These are phyloP conservation scores for Oryza australiensis DNA, from an alignment of 176 grass and related monocot species.

Conservation along the genomic window DNA sequence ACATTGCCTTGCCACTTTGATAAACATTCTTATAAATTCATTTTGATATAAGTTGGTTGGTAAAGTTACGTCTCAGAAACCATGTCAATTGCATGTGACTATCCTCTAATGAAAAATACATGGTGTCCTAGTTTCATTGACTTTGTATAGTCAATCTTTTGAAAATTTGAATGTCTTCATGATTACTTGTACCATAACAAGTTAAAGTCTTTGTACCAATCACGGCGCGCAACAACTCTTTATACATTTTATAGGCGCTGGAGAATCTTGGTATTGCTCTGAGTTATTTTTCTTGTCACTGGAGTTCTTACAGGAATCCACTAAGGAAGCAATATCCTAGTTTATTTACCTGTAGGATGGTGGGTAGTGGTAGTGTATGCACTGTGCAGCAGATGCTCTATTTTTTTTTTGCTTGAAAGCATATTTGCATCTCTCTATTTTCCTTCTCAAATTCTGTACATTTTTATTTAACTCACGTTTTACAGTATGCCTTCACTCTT, in stretches of 20 bases:
- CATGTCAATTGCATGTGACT: not conserved
- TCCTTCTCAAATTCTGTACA: not conserved
- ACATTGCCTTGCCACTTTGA: not conserved
- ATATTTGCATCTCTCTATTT: not conserved
- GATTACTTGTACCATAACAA: too few species aligned
- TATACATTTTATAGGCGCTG: not conserved
- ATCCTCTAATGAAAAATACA: not conserved
- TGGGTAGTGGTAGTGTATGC: not conserved
- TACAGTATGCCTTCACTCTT: not conserved
- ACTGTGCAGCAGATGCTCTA: not conserved
- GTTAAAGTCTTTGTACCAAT: too few species aligned
- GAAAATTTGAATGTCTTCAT: not conserved
- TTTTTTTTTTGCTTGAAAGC: not conserved
- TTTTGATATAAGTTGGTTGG: not conserved
- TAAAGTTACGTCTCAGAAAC: not conserved
- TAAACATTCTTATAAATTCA: slow-evolving; percentile 11
- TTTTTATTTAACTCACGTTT: not conserved
- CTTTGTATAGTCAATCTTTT: not conserved
- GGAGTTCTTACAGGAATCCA: not conserved
- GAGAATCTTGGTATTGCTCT: not conserved
- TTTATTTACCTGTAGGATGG: not conserved
- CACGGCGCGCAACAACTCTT: too few species aligned
- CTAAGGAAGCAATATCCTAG: not conserved
- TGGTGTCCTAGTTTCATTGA: not conserved
- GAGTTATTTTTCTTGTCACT: not conserved